These are phyloP conservation scores for Euphorbia schlechtendalii DNA, from an alignment of 441 rosid species.

Conservation along the genomic window DNA sequence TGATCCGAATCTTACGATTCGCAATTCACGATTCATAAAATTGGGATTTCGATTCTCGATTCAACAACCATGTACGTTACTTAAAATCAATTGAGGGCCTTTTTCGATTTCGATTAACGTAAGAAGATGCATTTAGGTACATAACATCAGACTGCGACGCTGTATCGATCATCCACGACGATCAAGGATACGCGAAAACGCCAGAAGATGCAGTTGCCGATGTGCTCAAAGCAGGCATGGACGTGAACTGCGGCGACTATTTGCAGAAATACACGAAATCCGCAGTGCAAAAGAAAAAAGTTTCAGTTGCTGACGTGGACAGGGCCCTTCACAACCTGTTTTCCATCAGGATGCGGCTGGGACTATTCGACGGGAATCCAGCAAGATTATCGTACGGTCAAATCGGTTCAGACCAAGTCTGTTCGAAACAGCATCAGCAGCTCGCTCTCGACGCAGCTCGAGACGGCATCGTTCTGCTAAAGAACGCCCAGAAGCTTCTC, in stretches of 20 bases:
- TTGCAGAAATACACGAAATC: constrained; percentile 58
- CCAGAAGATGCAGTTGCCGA: constrained; percentile 78
- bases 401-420: constrained; percentile 50
- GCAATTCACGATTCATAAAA: too few relatives aligned
- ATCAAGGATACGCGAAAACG: constrained; percentile 52
- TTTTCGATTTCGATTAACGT: too few relatives aligned
- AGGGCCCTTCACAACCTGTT: constrained; percentile 71
- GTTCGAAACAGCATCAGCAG: constrained; percentile 59
- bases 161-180: constrained; percentile 49
- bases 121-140: too few relatives aligned
- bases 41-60: too few relatives aligned
- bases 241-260: constrained; percentile 58
- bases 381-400: constrained; percentile 43
- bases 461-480: constrained; percentile 72
- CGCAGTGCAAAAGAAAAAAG: constrained; percentile 53
- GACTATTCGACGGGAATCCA: constrained; percentile 74
- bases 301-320: constrained; percentile 48
- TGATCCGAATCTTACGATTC: too few relatives aligned
- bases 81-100: too few relatives aligned
- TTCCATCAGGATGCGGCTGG: constrained; percentile 69
- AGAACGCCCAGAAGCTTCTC: constrained; percentile 42
- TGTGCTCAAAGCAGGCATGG: constrained; percentile 71
- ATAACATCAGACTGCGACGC: constrained; percentile 89
- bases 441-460: constrained; percentile 81
- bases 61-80: too few relatives aligned